A percentile compares a stretch with the other conserved stretches of the same genome.
Evolutionary conservation across 2,329 filamentous ascomycete species (phyloP).

Genomic region (Penicillium sp.): DNA sequence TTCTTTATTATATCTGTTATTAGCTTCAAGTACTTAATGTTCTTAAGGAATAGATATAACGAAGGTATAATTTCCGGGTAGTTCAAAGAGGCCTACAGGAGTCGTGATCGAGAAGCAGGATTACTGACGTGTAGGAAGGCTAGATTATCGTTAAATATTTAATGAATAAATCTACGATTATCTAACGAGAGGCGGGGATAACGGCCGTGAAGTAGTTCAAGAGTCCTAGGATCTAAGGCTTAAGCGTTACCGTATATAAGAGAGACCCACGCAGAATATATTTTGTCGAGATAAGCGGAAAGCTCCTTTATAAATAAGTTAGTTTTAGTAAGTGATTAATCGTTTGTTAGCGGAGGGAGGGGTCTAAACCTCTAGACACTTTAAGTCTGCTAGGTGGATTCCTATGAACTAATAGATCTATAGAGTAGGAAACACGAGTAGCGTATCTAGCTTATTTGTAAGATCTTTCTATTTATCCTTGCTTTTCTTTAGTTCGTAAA

Average conservation of each 20-base stretch:
- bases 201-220: no score
- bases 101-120: no score
- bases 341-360: background rate
- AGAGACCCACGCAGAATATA: background rate
- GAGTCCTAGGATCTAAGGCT: background rate
- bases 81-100: no score
- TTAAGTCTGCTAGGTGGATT: background rate
- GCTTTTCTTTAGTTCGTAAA: background rate
- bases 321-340: background rate
- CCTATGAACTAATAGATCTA: background rate
- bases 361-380: background rate
- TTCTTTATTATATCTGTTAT: no score
- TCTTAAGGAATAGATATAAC: no score
- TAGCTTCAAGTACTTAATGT: no score
- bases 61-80: no score
- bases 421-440: background rate
- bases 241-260: background rate
- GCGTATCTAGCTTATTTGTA: background rate
- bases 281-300: background rate
- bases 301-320: background rate
- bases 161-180: no score
- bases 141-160: no score
- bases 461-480: background rate
- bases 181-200: no score
- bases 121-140: no score